Evolutionary conservation across 2,329 filamentous ascomycete genomes (phyloP).

Genomic region (Septoria linicola): DNA sequence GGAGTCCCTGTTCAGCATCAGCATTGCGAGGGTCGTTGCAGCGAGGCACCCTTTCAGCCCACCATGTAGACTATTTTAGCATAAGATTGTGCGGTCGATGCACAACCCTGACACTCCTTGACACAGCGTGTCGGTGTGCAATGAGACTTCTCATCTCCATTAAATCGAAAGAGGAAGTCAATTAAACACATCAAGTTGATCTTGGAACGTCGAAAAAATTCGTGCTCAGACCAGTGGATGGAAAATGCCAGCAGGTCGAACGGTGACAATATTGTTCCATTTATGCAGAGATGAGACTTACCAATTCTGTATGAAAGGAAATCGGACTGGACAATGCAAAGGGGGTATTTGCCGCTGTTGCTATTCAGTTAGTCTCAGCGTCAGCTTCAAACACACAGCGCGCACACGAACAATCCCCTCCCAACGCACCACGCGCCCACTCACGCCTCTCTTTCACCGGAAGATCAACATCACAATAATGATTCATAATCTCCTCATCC

Average conservation of each 20-base stretch:
- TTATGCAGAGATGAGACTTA: too few species aligned
- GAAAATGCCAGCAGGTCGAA: conserved; percentile 13
- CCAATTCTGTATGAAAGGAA: not conserved
- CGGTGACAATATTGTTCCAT: conserved; percentile 25
- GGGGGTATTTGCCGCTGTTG: not conserved
- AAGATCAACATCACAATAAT: conserved; percentile 87
- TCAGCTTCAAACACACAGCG: conserved; percentile 62
- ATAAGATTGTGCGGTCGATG: too few species aligned
- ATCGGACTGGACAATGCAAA: not conserved
- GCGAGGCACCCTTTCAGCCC: too few species aligned
- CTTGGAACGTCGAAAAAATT: conserved; percentile 23
- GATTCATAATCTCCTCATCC: conserved; percentile 84
- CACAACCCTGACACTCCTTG: too few species aligned
- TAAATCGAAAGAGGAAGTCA: conserved; percentile 20
- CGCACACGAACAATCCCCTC: conserved; percentile 82
- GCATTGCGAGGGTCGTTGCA: too few species aligned
- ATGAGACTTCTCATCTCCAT: conserved; percentile 22
- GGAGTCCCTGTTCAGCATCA: too few species aligned
- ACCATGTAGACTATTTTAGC: conserved; percentile 8
- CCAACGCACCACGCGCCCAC: conserved; percentile 84
- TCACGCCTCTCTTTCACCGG: conserved; percentile 78
- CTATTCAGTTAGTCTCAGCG: conserved; percentile 5
- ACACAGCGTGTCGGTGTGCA: conserved; percentile 24
- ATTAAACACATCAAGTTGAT: conserved; percentile 22
- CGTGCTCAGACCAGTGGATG: conserved; percentile 16